Percentiles rank a stretch among this genome's conserved stretches.
Conservation (phyloP, 495 filamentous ascomycete genomes). For the Penicillium silybi region DNA sequence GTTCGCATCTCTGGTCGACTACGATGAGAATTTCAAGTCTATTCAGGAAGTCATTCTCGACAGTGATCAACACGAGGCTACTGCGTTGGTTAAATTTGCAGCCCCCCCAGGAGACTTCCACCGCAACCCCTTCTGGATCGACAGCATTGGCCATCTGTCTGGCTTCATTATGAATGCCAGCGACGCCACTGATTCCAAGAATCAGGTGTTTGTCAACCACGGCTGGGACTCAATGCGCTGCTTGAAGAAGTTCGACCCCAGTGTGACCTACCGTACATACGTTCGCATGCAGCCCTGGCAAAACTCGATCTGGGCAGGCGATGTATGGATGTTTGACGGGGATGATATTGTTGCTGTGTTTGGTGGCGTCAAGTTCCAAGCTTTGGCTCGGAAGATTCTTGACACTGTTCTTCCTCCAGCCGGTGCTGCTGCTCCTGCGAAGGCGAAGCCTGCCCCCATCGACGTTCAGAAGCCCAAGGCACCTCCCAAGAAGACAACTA, state of each 20-base stretch:
- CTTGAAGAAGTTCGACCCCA: conserved; percentile 56
- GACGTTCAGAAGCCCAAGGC: conserved; percentile 33
- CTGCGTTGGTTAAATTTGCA: conserved; percentile 64
- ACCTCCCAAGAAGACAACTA: conserved; percentile 25
- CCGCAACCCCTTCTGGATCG: conserved; percentile 70
- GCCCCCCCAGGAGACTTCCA: conserved; percentile 59
- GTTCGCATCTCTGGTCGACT: conserved; percentile 68
- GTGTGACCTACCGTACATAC: conserved; percentile 67
- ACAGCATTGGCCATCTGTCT: conserved; percentile 58
- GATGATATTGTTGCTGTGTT: conserved; percentile 63
- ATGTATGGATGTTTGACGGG: conserved; percentile 51
- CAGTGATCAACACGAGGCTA: conserved; percentile 66
- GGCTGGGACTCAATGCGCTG: conserved; percentile 72
- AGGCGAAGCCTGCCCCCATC: conserved; percentile 32
- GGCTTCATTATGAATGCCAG: conserved; percentile 81
- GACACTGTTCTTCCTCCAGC: conserved; percentile 62
- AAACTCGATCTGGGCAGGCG: conserved; percentile 45
- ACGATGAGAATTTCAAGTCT: conserved; percentile 61
- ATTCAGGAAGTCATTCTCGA: conserved; percentile 76
- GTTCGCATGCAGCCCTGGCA: conserved; percentile 57
- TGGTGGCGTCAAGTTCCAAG: conserved; percentile 63
- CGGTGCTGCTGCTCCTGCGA: conserved; percentile 32
- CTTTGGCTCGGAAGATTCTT: conserved; percentile 61
- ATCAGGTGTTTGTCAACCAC: conserved; percentile 72
- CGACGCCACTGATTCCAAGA: conserved; percentile 64